Base-by-base conservation (phyloP, 2,329 filamentous ascomycete species). In the Apiospora pterosperma region DNA sequence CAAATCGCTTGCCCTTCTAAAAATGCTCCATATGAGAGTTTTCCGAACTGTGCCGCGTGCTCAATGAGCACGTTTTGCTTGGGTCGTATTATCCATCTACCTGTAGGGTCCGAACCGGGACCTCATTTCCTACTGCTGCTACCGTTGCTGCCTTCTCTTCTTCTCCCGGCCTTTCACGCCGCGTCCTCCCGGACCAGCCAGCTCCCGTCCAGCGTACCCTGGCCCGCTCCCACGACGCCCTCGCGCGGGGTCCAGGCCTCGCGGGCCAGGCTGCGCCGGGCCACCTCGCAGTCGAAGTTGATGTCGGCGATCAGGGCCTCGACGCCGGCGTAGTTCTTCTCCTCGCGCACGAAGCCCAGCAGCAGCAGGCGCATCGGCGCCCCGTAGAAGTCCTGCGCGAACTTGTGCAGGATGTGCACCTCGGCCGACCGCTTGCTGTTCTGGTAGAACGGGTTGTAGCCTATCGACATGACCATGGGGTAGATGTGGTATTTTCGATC, bases 391-490 rank as follows among this genome's bases (percentile, higher is more conserved):
- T 98, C 93, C 42, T 83, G 80, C 2, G 79, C 77, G 76, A 97
- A 97, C 52, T 83, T 77, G 73, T 92, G 89, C 77, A 99, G 85
- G 63, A 99, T 86, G 80, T 97, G 93, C 64, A 97, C 93, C 83
- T 97, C 93, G 74, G 96, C 93, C 67, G 88, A 92, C 67, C 92
- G 89, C 59, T 92, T 88, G 5, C 85, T 89, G 83, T 99, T 98
- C 76, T 94, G 93, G 85, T 97, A 99, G 80, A 94, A 98, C 0
- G 96, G 96, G 79, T 98, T 99, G 85, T 94, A 98, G 55, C 96
- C 96, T 69, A 97, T 95, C 67, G 89, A 92, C 90, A 97, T 92
- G 69, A 97, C 93, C 85, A 96, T 96, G 1, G 92, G 92, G 77
- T 90, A 92, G 64, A 96, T 82, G 55, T 75, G 73, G 55, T 67